phyloP scores from a whole-genome alignment of 768 basidiomycete genomes.

The Psilocybe azurescens region DNA sequence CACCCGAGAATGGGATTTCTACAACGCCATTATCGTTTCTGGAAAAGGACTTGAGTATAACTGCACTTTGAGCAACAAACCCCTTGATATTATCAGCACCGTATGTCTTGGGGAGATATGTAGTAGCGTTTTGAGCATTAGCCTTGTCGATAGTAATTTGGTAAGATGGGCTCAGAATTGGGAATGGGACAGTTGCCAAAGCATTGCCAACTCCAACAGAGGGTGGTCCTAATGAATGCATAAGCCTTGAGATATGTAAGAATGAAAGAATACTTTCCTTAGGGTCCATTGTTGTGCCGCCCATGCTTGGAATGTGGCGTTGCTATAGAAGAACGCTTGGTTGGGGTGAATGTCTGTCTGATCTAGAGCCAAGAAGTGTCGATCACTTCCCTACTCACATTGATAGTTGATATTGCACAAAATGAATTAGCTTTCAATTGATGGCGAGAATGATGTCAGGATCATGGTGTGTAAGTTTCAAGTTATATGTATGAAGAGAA shows the following conservation, averaged over 20 bases:
- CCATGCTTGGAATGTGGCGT: conserved; percentile 12
- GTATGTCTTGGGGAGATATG: conserved; percentile 15
- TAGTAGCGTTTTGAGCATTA: conserved; percentile 7
- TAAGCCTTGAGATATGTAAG: not conserved
- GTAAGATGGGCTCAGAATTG: conserved; percentile 3
- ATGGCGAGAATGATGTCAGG: too few species aligned
- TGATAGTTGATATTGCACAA: not conserved
- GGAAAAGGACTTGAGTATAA: conserved; percentile 7
- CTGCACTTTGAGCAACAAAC: conserved; percentile 8
- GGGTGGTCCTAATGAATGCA: not conserved
- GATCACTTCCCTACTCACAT: not conserved
- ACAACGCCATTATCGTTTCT: conserved; percentile 14
- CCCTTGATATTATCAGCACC: conserved; percentile 8
- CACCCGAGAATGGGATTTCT: conserved; percentile 15
- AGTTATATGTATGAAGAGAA: too few species aligned
- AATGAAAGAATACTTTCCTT: conserved; percentile 6
- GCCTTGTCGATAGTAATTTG: conserved; percentile 10
- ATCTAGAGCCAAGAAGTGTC: not conserved
- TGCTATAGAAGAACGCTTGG: conserved; percentile 1
- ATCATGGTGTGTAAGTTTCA: too few species aligned
- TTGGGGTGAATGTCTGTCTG: conserved; percentile 13
- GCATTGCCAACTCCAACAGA: conserved; percentile 16
- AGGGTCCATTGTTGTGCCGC: conserved; percentile 11
- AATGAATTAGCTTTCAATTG: too few species aligned
- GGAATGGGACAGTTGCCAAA: conserved; percentile 9